Evolutionary conservation across 2,329 filamentous ascomycete genomes (phyloP), one percentile per base, ranked within the genome.

Genomic region (Beauveria brongniartii): DNA sequence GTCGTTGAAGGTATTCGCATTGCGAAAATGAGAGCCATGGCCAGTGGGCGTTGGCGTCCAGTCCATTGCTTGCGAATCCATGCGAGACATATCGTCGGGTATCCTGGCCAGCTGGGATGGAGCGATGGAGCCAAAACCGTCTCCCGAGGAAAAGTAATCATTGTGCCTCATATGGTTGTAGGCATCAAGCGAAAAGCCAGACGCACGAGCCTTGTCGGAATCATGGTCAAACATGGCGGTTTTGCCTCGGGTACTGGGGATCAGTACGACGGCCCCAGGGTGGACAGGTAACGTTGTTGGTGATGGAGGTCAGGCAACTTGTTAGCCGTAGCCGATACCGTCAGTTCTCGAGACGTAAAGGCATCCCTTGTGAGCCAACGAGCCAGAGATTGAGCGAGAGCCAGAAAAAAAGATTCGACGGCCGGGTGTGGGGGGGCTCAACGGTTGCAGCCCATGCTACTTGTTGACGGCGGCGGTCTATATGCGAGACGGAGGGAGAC

Each of bases 1-100:
- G 22, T 59, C 51, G 40, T 54, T 44, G 9, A 63, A 53, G 28
- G 62, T 59, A 9, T 57, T 58, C 5, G 46, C 30, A 52, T 65
- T 46, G 53, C 40, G 61, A 50, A 62, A 64, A 51, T 60, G 64
- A 44, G 65, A 63, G 40, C 73, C 67, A 48, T 69, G 65, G 41
- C 71, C 68, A 14, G 69, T 67, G 5, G 70, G 64, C 10, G 67
- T 68, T 30, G 73, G 66, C 12, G 70, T 66, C 75, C 75, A 77
- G 64, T 77, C 75, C 75, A 77, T 77, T 34, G 64, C 64, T 37
- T 58, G 55, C 18, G 55, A 43, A 22, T 59, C 56, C n/a, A 46
- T 46, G 4, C 56, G 48, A 24, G 22, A 30, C 40, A 59, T 52
- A 16, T 53, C 56, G 37, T 59, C 56, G 14, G 56, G 47, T 26